Conservation (phyloP, 352 stramenopile species). For the Globisporangium nunn region DNA sequence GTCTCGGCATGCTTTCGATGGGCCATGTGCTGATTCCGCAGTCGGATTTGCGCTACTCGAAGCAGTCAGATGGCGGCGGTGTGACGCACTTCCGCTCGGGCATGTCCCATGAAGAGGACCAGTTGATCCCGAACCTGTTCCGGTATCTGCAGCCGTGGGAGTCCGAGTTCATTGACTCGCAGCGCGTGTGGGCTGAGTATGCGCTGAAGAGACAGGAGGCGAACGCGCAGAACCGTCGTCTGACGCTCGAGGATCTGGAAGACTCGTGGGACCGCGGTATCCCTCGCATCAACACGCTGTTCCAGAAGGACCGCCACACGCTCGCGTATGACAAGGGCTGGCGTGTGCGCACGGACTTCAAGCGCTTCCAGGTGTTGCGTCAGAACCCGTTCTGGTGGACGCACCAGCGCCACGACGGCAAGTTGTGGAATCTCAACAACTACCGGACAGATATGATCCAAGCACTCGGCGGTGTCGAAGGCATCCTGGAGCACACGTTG, state of each 20-base stretch:
- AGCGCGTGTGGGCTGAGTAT: constrained; percentile 99
- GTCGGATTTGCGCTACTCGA: constrained; percentile 98
- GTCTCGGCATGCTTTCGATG: constrained; percentile 99
- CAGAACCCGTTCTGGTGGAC: constrained; percentile 99
- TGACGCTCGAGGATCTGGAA: constrained; percentile 99
- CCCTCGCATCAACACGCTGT: constrained; percentile 94
- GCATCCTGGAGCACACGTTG: constrained; percentile 99
- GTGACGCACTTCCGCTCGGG: constrained; percentile 99
- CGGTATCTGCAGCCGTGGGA: constrained; percentile 98
- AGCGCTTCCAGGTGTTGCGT: constrained; percentile 96
- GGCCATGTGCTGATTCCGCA: constrained; percentile 99
- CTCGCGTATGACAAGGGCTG: constrained; percentile 99
- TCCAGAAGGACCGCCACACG: constrained; percentile 98
- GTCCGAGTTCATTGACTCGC: constrained; percentile 99
- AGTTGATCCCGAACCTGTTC: constrained; percentile 99
- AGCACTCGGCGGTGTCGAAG: constrained; percentile 98
- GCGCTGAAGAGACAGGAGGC: constrained; percentile 99
- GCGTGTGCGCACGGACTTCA: constrained; percentile 98
- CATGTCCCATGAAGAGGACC: constrained; percentile 97
- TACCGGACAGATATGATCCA: constrained; percentile 99
- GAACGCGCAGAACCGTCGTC: constrained; percentile 96
- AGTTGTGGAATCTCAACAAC: constrained; percentile 99
- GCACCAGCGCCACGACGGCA: constrained; percentile 97
- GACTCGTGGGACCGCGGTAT: constrained; percentile 99
- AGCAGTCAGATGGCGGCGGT: constrained; percentile 96